These are phyloP conservation scores for Hanseniaspora uvarum DNA, from an alignment of 1,139 yeast genomes.

Conservation along the genomic window DNA sequence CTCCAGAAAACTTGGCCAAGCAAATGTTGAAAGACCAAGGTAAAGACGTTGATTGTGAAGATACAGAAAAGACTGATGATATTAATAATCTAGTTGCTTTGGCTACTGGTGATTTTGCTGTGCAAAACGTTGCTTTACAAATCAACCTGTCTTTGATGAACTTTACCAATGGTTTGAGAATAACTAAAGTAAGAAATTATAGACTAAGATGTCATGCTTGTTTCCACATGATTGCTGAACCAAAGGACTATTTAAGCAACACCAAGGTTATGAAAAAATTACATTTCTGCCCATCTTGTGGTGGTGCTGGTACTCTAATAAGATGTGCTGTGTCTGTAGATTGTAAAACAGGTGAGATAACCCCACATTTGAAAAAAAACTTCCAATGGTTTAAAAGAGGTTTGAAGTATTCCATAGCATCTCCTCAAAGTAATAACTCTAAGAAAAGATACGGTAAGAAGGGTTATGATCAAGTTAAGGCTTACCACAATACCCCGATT, in stretches of 20 bases:
- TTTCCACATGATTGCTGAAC: constrained; percentile 67
- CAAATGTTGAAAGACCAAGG: constrained; percentile 56
- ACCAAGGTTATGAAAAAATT: constrained; percentile 10
- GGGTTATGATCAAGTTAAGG: constrained; percentile 52
- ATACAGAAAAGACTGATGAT: constrained; percentile 35
- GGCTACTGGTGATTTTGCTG: constrained; percentile 94
- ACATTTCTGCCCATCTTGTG: constrained; percentile 82
- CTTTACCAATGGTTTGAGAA: constrained; percentile 71
- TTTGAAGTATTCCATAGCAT: constrained; percentile 62
- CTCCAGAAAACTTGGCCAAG: constrained; percentile 70
- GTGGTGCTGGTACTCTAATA: constrained; percentile 85
- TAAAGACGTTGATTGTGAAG: constrained; percentile 37
- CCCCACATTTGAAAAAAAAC: constrained; percentile 83
- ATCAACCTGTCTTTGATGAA: constrained; percentile 81
- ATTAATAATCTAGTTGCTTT: constrained; percentile 48
- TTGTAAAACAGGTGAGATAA: constrained; percentile 64
- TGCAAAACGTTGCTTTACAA: constrained; percentile 89
- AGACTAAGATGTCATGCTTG: constrained; percentile 98
- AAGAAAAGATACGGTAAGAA: constrained; percentile 56
- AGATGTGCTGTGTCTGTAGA: constrained; percentile 87
- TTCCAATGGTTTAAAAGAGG: constrained; percentile 94
- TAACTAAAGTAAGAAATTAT: constrained; percentile 75
- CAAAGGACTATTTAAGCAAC: constrained; percentile 61
- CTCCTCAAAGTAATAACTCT: constrained; percentile 60
- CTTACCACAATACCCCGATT: constrained; percentile 36